Evolutionary conservation across 2,329 filamentous ascomycete species (phyloP), one percentile per base, ranked within the genome.

Genomic region (Rhinocladiella similis): DNA sequence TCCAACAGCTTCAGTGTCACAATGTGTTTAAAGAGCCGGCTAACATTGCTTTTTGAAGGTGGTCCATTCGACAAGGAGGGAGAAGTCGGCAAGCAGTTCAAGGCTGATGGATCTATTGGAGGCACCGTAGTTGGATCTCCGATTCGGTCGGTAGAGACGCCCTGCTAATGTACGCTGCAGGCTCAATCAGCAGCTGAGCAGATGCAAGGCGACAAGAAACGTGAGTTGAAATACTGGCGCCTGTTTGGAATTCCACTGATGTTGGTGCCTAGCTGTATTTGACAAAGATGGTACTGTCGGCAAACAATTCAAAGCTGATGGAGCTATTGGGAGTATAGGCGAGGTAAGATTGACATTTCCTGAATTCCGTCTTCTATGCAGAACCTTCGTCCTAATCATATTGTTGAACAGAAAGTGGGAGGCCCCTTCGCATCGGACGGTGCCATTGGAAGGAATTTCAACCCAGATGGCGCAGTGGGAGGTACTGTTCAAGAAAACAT

Each of bases 91-190:
- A 59, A 59, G 29, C n/a, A 63, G 3, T 63, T 63, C 53, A 61
- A 36, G n/a, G 19, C 43, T 2, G 52, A 59, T 42, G 57, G 57
- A 1, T 38, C 54, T 6, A 33, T 62, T 16, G 57, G 60, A 46
- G 45, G 29, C 29, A 33, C 29, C 16, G 36, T 47, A 38, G 18
- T 46, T 12, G n/a, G 35, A 29, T 16, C 16, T 33, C 39, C 27
- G 2, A n/a, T n/a, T 39, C 35, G 10, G 10, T 14, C 4, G 14
- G 73, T 72, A 63, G 72, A 63, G 59, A 51, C 14, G 33, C 42
- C 25, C 38, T 2, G 12, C 38, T 41, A 12, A 16, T 12, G 38
- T 16, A 3, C 14, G 29, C 3, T 16, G 14, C 14, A 6, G 33
- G 60, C 47, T 27, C 60, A 66, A 54, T 50, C 54, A 3, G 56